Evolutionary conservation across 2,329 filamentous ascomycete genomes (phyloP), one percentile per base, ranked within the genome.

Genomic region (Fusarium sp.): DNA sequence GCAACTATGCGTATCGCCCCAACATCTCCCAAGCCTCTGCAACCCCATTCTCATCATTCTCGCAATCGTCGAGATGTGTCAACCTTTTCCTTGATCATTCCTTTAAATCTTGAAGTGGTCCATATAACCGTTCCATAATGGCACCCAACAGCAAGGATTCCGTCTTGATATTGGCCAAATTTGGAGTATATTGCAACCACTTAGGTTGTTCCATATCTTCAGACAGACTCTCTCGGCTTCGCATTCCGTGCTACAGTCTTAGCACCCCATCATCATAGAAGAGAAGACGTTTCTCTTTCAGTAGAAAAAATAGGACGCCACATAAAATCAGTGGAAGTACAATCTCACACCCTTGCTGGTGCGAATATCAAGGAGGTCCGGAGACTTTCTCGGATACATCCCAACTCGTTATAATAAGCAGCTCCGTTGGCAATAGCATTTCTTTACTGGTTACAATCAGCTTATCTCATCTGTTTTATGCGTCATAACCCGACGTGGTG

Each of bases 311-410:
- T 23, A 51, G 48, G 64, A 9, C 62, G 54, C 60, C 27, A 66
- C 62, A 35, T 66, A 37, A 59, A 23, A n/a, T 15, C 49, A 41
- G 37, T 27, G 25, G 25, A 18, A n/a, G 25, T 41, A 18, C 31
- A 41, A 38, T 54, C 19, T 27, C 19, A 19, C 23, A 16, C 15
- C 37, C 27, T 15, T 12, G 19, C 11, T 25, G 11, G 15, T n/a
- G 16, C 12, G 51, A 23, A 44, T 15, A 66, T 33, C 39, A 66
- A 66, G 29, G 45, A 57, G 33, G 25, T 51, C 41, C 60, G 65
- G 65, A 67, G 27, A 67, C 55, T 62, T 67, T 55, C n/a, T 65
- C 63, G 65, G 65, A 68, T 29, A 68, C 41, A 67, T 68, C 19
- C 48, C 19, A 41, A 42, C 29, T 55, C 29, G 23, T n/a, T 55